Evolutionary conservation across 2,329 filamentous ascomycete genomes (phyloP), one percentile per base, ranked within the genome.

Genomic region (Ramularia endophylla): DNA sequence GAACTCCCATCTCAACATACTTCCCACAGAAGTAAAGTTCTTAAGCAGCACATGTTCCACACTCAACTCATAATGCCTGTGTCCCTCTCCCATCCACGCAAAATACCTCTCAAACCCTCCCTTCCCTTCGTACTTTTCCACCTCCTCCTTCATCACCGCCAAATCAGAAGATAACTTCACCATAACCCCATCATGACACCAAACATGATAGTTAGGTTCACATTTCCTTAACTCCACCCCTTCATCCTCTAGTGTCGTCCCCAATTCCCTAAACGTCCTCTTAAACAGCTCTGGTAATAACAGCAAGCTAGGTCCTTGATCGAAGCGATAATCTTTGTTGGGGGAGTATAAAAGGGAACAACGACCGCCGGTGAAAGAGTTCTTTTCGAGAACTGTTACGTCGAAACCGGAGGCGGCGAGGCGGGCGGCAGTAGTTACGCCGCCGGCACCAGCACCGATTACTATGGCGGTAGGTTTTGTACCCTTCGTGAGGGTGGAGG

Each of bases 301-400:
- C 13, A 87, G 73, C 3, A 87, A 73, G 1, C 82, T 87, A 0
- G 84, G 84, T 0, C 84, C 84, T 67, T 87, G 83, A 56, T 88
- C 84, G 65, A 87, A 87, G 43, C 84, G 69, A 60, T 80, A 78
- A 40, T 75, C 78, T 35, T 75, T 65, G 44, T 75, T n/a, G 11
- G 38, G 25, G 2, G 33, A 66, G 38, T 75, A 66, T 27, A 87
- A 72, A 18, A 87, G 64, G 32, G 77, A 83, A 63, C 83, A 87
- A 40, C 84, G 71, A 3, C 84, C 84, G 33, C 84, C 84, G 0
- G 78, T 81, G 59, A 84, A 85, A 42, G 67, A 66, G 56, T 87
- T 87, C 69, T 87, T 87, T 63, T 88, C 84, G n/a, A 87, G 65
- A 2, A 87, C 80, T 0, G 81, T 87, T n/a, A 87, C 83, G 25